Conservation (phyloP, 768 basidiomycete genomes). For the Rhizopogon rudus region DNA sequence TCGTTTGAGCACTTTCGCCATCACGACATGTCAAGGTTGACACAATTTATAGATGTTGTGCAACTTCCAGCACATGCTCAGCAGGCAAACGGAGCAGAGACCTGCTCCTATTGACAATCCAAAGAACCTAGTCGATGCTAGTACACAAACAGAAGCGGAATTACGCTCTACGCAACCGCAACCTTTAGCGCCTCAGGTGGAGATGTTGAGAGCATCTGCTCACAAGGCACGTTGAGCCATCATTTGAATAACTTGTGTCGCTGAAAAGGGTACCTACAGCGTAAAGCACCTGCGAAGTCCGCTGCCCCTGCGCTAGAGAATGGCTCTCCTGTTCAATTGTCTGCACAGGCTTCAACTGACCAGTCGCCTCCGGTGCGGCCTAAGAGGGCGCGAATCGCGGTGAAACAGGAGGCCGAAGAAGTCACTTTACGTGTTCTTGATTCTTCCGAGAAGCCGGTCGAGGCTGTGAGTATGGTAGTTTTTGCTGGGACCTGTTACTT, state of each 20-base stretch:
- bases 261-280: conserved; percentile 20
- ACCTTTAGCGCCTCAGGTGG: conserved; percentile 12
- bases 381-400: conserved; percentile 24
- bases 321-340: conserved; percentile 7
- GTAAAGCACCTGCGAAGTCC: conserved; percentile 22
- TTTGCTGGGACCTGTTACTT: neutral
- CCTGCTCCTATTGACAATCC: neutral
- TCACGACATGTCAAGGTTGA: conserved; percentile 8
- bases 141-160: conserved; percentile 25
- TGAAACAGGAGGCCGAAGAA: conserved; percentile 24
- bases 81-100: conserved; percentile 11
- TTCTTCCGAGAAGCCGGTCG: neutral
- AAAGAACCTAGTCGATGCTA: conserved; percentile 17
- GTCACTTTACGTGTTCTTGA: conserved; percentile 2
- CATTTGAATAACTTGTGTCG: neutral
- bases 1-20: neutral
- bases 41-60: conserved; percentile 32
- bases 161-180: conserved; percentile 3
- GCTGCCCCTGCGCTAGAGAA: conserved; percentile 12
- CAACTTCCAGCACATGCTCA: conserved; percentile 25
- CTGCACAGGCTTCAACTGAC: conserved; percentile 12
- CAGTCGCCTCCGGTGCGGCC: conserved; percentile 21
- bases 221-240: conserved; percentile 14
- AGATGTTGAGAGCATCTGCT: conserved; percentile 13
- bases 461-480: conserved; percentile 12